A percentile compares a stretch with the other conserved stretches of the same genome.
phyloP scores from a whole-genome alignment of 257 asterid species.

The Solanum pimpinellifolium region DNA sequence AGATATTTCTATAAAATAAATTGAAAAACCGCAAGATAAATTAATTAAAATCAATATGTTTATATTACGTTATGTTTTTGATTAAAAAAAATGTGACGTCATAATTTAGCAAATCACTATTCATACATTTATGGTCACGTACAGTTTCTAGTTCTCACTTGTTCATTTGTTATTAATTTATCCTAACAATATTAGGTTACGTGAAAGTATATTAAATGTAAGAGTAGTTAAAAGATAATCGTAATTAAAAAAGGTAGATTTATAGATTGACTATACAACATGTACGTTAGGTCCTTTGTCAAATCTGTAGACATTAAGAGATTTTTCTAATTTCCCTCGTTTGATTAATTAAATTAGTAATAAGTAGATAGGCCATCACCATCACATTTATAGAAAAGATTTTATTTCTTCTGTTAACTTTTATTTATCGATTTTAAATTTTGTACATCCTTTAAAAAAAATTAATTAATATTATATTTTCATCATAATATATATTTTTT shows the following conservation, averaged over 20 bases:
- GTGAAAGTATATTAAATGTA: not conserved
- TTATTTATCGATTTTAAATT: not conserved
- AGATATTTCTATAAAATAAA: not conserved
- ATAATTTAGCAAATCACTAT: not conserved
- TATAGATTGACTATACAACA: not conserved
- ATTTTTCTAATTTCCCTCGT: not conserved
- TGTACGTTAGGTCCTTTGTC: not conserved
- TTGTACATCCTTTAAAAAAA: not conserved
- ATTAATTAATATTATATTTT: not conserved
- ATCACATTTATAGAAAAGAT: not conserved
- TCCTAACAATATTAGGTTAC: not conserved
- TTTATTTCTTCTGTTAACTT: not conserved
- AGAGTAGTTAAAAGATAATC: not conserved
- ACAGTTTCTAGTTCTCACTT: not conserved
- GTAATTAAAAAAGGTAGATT: not conserved
- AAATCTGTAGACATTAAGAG: not conserved
- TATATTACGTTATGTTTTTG: no score
- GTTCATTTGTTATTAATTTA: not conserved
- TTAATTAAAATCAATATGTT: not conserved
- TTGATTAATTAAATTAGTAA: not conserved
- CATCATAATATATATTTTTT: no score
- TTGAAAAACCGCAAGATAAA: not conserved
- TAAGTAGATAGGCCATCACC: not conserved
- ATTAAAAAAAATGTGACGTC: not conserved
- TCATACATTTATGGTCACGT: not conserved